A percentile compares a stretch with the other conserved stretches of the same genome.
phyloP scores from a whole-genome alignment of 208 protist species.

The Acanthamoeba castellanii region DNA sequence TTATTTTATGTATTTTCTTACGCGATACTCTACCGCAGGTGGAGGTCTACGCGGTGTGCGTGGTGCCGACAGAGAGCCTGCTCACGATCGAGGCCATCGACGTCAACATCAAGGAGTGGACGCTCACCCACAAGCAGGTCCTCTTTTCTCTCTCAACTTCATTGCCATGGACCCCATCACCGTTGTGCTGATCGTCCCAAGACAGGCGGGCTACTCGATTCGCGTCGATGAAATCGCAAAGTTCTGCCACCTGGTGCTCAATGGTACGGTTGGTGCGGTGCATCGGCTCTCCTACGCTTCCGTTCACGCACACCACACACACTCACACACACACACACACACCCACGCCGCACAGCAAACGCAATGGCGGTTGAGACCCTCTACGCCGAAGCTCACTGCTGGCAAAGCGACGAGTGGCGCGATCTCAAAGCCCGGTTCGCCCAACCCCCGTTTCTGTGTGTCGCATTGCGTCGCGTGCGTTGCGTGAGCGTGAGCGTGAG shows the following conservation, averaged over 20 bases:
- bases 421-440: not conserved
- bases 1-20: not conserved
- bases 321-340: not conserved
- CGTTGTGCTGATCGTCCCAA: no score
- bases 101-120: conserved; percentile 68
- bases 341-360: conserved; percentile 31
- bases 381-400: conserved; percentile 27
- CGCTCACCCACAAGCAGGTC: not conserved
- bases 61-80: conserved; percentile 15
- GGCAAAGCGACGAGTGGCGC: conserved; percentile 38
- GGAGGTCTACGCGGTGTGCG: conserved; percentile 59
- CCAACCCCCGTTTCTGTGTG: not conserved
- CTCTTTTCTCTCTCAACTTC: not conserved
- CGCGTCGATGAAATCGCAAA: conserved; percentile 55
- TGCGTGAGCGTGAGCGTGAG: not conserved
- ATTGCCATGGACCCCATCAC: no score
- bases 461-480: not conserved
- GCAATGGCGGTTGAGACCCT: conserved; percentile 29
- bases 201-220: not conserved
- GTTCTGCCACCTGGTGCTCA: conserved; percentile 42
- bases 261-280: not conserved
- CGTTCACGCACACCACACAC: not conserved
- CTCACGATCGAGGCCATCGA: conserved; percentile 50
- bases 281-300: no score
- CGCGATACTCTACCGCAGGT: not conserved